Conservation (phyloP, 495 filamentous ascomycete species). For the Polyplosphaeria fusca region DNA sequence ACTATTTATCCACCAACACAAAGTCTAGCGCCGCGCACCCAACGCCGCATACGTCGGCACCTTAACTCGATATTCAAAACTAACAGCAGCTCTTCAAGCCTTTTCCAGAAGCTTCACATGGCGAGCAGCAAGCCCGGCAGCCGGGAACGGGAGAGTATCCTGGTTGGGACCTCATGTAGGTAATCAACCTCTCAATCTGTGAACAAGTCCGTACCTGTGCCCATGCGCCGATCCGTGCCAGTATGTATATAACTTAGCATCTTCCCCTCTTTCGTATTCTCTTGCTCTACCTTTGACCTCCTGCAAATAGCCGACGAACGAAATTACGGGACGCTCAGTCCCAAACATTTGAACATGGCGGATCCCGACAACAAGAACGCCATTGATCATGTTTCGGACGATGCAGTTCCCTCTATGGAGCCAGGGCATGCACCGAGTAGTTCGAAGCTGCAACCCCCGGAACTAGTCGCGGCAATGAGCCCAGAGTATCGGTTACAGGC, state of each 20-base stretch:
- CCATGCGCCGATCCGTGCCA: not conserved
- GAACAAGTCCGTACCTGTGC: not conserved
- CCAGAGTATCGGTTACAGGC: constrained; percentile 9
- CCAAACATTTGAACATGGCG: constrained; percentile 1
- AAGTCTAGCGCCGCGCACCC: not conserved
- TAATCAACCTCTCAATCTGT: constrained; percentile 8
- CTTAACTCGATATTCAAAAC: no score
- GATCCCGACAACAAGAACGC: constrained; percentile 5
- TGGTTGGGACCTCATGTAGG: constrained; percentile 5
- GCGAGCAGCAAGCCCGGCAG: not conserved
- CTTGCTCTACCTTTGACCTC: not conserved
- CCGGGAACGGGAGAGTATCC: constrained; percentile 1
- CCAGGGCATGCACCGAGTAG: constrained; percentile 13
- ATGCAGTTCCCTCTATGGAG: constrained; percentile 1
- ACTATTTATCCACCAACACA: constrained; percentile 8
- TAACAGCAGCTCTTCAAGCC: no score
- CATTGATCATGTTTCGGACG: constrained; percentile 25
- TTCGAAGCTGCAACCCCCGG: constrained; percentile 18
- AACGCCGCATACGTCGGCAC: no score
- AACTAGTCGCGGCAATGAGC: constrained; percentile 25
- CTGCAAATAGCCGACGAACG: constrained; percentile 5
- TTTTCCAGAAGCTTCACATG: not conserved
- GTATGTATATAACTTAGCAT: not conserved
- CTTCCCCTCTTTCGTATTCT: not conserved
- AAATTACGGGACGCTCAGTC: constrained; percentile 18